phyloP scores from a whole-genome alignment of 371 early-diverging fungal species.

The Parasitella parasitica region DNA sequence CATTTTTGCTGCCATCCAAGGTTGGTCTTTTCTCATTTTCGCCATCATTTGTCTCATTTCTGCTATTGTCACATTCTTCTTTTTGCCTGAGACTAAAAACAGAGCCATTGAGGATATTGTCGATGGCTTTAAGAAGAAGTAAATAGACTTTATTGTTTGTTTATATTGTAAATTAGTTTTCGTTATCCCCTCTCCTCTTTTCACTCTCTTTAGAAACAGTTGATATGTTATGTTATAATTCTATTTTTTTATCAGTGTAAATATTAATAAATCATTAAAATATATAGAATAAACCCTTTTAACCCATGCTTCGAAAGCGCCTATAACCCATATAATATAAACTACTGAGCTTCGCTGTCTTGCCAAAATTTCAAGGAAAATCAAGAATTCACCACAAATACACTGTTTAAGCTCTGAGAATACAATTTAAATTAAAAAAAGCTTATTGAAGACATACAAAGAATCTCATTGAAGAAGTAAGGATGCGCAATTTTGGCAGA shows the following conservation, averaged over 20 bases:
- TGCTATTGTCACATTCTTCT: constrained; percentile 36
- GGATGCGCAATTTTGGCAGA: no score
- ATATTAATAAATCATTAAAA: background rate
- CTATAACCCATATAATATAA: no score
- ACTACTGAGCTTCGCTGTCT: no score
- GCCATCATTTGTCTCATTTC: constrained; percentile 30
- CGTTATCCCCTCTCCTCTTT: background rate
- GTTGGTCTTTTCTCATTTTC: constrained; percentile 72
- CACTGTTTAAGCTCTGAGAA: no score
- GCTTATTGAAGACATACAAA: no score
- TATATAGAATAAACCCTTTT: no score
- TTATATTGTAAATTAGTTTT: background rate
- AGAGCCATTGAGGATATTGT: constrained; percentile 48
- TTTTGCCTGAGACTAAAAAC: constrained; percentile 59
- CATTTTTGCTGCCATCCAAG: constrained; percentile 57
- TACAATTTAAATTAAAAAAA: no score
- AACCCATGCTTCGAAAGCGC: no score
- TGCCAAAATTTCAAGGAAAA: no score
- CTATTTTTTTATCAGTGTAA: background rate
- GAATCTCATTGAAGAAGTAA: no score
- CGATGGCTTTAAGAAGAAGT: constrained; percentile 4
- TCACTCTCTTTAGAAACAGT: background rate
- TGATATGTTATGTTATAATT: background rate
- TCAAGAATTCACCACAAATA: no score
- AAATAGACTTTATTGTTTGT: background rate